phyloP scores from a whole-genome alignment of 495 filamentous ascomycete species.

The Pyrenula massariospora region DNA sequence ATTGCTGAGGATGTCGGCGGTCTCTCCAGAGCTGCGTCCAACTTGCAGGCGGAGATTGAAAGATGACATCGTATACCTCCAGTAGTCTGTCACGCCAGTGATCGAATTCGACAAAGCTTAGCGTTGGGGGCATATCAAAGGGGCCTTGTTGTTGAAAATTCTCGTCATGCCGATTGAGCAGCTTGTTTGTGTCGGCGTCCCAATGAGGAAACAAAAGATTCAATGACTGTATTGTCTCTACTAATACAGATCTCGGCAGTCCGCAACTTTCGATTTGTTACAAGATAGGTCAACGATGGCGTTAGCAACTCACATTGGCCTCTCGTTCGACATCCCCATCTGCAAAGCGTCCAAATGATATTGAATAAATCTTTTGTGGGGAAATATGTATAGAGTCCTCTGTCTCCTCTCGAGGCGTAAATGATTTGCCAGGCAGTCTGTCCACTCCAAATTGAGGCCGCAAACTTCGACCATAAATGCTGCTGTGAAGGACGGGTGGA shows the following conservation, averaged over 20 bases:
- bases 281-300: background rate
- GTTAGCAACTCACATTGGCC: background rate
- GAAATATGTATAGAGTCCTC: constrained; percentile 2
- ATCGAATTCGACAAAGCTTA: constrained; percentile 4
- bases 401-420: constrained; percentile 1
- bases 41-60: constrained; percentile 4
- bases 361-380: background rate
- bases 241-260: constrained; percentile 1
- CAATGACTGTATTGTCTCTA: constrained; percentile 4
- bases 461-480: constrained; percentile 6
- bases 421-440: constrained; percentile 4
- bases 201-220: constrained; percentile 6
- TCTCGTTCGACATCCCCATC: background rate
- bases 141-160: constrained; percentile 5
- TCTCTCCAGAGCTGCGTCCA: constrained; percentile 6
- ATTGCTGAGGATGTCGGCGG: constrained; percentile 6
- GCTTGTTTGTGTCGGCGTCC: constrained; percentile 1
- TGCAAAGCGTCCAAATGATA: background rate
- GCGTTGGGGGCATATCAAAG: background rate
- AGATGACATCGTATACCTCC: constrained; percentile 5
- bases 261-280: background rate
- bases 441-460: constrained; percentile 6
- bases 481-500: constrained; percentile 4
- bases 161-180: constrained; percentile 3
- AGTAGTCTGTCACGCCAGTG: constrained; percentile 7